Evolutionary conservation across 257 asterid species (phyloP), one percentile per base, ranked within the genome.

Genomic region (Anisodus acutangulus): DNA sequence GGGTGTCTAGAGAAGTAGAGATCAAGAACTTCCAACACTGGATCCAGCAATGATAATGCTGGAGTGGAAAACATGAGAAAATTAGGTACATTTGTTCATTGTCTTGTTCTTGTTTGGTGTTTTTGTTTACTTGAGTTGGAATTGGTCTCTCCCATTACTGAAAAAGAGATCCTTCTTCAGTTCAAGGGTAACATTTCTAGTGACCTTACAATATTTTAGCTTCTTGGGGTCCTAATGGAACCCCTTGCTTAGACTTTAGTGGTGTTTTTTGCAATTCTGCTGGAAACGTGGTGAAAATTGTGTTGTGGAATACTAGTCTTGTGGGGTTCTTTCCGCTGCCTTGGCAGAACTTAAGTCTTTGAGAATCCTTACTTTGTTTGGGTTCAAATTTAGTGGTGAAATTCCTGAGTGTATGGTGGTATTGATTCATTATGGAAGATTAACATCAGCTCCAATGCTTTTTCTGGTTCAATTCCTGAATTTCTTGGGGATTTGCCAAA

Each of bases 121-220:
- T 82, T 91, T 62, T 92, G 86, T 83, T 87, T 92, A 85, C 81
- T 91, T 85, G 83, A 87, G 49, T 85, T 87, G 88, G 64, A 84
- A 62, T 3, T 82, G 6, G 95, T 90, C 72, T 90, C 92, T 78
- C 87, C 94, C 62, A 85, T 94, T 69, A 88, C 97, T 80, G 98
- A 97, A 84, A 93, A 93, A 89, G 98, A 94, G 92, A 93, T 97
- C 88, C 86, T 95, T 86, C 97, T 95, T 87, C 96, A 92, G 87
- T 97, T 97, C 86, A 97, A 93, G 91, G 97, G 93, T 31, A 92
- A 91, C 80, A 90, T 97, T 89, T 85, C 98, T 9, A 91, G 81
- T 87, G 99, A 97, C 90, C 99, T 86, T 93, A 39, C 85, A 84
- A 84, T 89, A 90, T 91, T 92, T 92, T 97, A 90, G 86, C 86